Evolutionary conservation across 2,329 filamentous ascomycete genomes (phyloP).

Genomic region (Phialemonium atrogriseum): DNA sequence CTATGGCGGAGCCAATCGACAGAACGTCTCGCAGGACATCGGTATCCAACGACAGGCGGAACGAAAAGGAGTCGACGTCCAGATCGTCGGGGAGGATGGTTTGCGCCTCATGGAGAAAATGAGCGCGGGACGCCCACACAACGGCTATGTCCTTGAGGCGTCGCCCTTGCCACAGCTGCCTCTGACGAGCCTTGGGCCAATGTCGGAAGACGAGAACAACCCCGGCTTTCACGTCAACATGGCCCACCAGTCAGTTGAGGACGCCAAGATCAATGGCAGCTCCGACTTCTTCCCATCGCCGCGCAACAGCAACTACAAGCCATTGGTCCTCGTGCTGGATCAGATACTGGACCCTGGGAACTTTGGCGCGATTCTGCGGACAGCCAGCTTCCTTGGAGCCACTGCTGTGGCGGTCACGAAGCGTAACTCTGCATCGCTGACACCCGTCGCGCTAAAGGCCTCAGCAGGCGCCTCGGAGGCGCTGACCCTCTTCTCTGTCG

Average conservation of each 20-base stretch:
- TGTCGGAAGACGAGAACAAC: constrained; percentile 33
- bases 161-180: constrained; percentile 72
- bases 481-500: constrained; percentile 63
- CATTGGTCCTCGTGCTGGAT: constrained; percentile 67
- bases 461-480: constrained; percentile 82
- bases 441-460: constrained; percentile 74
- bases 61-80: constrained; percentile 43
- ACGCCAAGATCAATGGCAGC: constrained; percentile 63
- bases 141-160: constrained; percentile 80
- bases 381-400: constrained; percentile 83
- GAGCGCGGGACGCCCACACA: constrained; percentile 76
- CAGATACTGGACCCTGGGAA: constrained; percentile 82
- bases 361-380: constrained; percentile 79
- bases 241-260: constrained; percentile 65
- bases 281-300: constrained; percentile 39
- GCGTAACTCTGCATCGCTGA: constrained; percentile 64
- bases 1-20: constrained; percentile 49
- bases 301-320: constrained; percentile 43
- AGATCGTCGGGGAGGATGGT: constrained; percentile 50
- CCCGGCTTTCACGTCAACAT: constrained; percentile 51
- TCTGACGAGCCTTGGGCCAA: constrained; percentile 46
- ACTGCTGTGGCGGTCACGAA: constrained; percentile 74
- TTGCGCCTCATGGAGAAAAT: constrained; percentile 73
- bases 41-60: constrained; percentile 37
- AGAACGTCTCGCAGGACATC: constrained; percentile 35